Percentiles rank a stretch among this genome's conserved stretches.
phyloP scores from a whole-genome alignment of 1,284 basidiomycete genomes.

The Prillingera fragicola region DNA sequence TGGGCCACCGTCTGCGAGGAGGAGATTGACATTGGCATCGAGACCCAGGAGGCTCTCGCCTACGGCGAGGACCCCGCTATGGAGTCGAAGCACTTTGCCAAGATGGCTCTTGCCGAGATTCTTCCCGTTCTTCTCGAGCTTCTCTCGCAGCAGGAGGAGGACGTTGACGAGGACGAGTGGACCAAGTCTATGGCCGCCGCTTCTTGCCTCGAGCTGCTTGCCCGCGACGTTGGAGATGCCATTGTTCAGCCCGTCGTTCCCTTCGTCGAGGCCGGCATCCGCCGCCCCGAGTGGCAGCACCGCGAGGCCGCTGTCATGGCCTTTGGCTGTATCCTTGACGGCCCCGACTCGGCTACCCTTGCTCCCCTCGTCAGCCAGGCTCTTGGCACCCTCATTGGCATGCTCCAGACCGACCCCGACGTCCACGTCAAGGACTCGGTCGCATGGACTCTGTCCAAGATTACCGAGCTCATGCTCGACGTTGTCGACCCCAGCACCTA shows the following conservation, averaged over 20 bases:
- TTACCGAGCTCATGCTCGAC: constrained; percentile 82
- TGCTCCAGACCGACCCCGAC: constrained; percentile 79
- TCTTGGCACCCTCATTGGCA: constrained; percentile 85
- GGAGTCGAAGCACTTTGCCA: constrained; percentile 86
- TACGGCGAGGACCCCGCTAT: constrained; percentile 86
- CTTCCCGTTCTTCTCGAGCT: constrained; percentile 85
- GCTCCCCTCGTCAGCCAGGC: constrained; percentile 91
- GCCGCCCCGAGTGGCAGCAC: constrained; percentile 76
- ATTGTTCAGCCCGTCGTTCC: constrained; percentile 92
- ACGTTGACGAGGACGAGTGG: constrained; percentile 98
- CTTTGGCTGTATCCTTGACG: constrained; percentile 95
- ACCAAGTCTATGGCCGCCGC: constrained; percentile 97
- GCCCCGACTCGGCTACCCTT: constrained; percentile 72
- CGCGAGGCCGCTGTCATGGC: constrained; percentile 98
- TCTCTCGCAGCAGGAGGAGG: constrained; percentile 89
- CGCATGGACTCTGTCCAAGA: constrained; percentile 94
- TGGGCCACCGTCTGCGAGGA: constrained; percentile 99
- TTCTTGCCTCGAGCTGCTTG: constrained; percentile 82
- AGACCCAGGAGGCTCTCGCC: constrained; percentile 87
- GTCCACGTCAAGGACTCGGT: constrained; percentile 91
- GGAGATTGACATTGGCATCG: constrained; percentile 87
- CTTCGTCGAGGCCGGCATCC: constrained; percentile 96
- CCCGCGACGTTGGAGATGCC: constrained; percentile 81
- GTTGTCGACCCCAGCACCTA: constrained; percentile 88
- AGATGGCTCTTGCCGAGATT: constrained; percentile 89